These are phyloP conservation scores for Daedaleopsis nitida DNA, from an alignment of 768 basidiomycete genomes.

Conservation along the genomic window DNA sequence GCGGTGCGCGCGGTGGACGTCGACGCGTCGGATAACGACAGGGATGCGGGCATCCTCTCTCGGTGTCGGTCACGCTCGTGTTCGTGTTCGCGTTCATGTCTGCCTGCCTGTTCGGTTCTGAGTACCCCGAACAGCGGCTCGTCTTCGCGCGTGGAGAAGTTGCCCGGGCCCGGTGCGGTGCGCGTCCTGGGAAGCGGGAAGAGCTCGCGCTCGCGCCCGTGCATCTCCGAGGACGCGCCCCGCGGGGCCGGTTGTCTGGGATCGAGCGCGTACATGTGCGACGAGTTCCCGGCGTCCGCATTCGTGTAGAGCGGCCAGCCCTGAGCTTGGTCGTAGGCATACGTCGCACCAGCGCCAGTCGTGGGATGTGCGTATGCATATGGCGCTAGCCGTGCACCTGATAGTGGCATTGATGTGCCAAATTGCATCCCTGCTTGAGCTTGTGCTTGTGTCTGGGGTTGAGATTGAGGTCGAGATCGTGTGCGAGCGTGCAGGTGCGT, in stretches of 20 bases:
- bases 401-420: not conserved
- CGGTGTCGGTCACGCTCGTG: not conserved
- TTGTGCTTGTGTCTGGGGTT: not conserved
- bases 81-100: not conserved
- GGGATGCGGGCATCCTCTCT: too few relatives aligned
- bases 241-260: too few relatives aligned
- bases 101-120: not conserved
- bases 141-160: not conserved
- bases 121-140: too few relatives aligned
- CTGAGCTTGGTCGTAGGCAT: not conserved
- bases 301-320: not conserved
- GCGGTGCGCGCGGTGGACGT: too few relatives aligned
- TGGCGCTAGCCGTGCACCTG: not conserved
- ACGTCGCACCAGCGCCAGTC: not conserved
- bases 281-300: too few relatives aligned
- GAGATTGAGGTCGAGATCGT: conserved; percentile 1
- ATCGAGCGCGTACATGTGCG: too few relatives aligned
- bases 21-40: too few relatives aligned
- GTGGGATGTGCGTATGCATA: not conserved
- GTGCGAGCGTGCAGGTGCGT: too few relatives aligned
- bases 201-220: too few relatives aligned
- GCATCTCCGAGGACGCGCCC: too few relatives aligned
- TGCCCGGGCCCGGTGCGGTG: too few relatives aligned
- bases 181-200: too few relatives aligned
- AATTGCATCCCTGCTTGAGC: conserved; percentile 1